These are phyloP conservation scores for Trichosporon asahii DNA, from an alignment of 1,284 basidiomycete species.

Conservation along the genomic window DNA sequence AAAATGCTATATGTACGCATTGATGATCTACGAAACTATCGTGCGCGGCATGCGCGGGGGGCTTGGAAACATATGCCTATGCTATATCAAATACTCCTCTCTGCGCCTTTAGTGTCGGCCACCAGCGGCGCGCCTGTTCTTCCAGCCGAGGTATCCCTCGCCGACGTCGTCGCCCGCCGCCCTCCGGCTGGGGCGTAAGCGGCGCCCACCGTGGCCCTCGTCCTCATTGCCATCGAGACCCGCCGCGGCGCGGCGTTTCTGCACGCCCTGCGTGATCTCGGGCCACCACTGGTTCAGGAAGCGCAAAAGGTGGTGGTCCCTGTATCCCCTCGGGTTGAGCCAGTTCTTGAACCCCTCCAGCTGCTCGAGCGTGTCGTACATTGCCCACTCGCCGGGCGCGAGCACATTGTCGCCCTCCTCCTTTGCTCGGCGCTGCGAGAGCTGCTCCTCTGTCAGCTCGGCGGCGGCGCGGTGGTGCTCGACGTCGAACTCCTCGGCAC, in stretches of 20 bases:
- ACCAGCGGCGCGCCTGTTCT: slow-evolving; percentile 5
- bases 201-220: slow-evolving; percentile 10
- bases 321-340: slow-evolving; percentile 85
- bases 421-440: slow-evolving; percentile 58
- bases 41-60: too few species aligned
- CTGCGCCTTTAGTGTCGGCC: not conserved
- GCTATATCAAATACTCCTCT: not conserved
- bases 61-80: not conserved
- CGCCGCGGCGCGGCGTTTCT: slow-evolving; percentile 29
- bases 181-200: slow-evolving; percentile 23
- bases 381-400: slow-evolving; percentile 77
- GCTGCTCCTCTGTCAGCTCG: slow-evolving; percentile 56
- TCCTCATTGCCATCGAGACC: slow-evolving; percentile 31
- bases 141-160: slow-evolving; percentile 40
- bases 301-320: slow-evolving; percentile 79
- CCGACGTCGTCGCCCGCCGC: slow-evolving; percentile 28
- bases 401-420: slow-evolving; percentile 79
- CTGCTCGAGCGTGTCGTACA: slow-evolving; percentile 82
- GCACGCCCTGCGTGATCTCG: slow-evolving; percentile 76
- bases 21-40: not conserved
- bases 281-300: slow-evolving; percentile 76
- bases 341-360: slow-evolving; percentile 77
- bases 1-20: not conserved
- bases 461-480: slow-evolving; percentile 60
- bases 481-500: slow-evolving; percentile 71